Base-by-base conservation (phyloP, 2,329 filamentous ascomycete genomes). In the Alternaria atra region DNA sequence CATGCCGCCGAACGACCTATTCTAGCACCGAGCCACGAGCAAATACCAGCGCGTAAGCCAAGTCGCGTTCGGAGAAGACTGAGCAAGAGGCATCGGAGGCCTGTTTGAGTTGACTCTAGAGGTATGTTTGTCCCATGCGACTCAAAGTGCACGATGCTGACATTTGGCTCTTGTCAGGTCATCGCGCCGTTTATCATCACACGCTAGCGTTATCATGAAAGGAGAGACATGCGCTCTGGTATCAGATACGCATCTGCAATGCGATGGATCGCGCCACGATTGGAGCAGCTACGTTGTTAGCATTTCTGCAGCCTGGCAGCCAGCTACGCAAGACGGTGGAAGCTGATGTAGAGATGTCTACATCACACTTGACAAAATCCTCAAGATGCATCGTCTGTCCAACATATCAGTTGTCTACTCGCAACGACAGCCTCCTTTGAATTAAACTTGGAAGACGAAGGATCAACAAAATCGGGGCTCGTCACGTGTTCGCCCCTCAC, bases 61-160 rank as follows among this genome's bases (percentile, higher is more conserved):
- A 58, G 55, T 37, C 40, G 55, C 2, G 48, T 54, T 6, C 57
- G 69, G 23, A 55, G 68, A n/a, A 40, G 63, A 35, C 40, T 71
- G 30, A 72, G 65, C 25, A 72, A 72, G 27, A 68, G 54, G 42
- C 68, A 72, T 60, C 58, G 66, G 6, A 67, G 60, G 40, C 65
- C 68, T 43, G 55, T 54, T 37, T 66, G 60, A 63, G 39, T 4
- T 27, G n/a, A 8, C 1, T 2, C 6, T 46, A 5, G 12, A 8
- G 30, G 55, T 64, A 34, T 48, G 51, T 60, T 6, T 27, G 34
- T 20, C 25, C 5, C 6, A 23, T 48, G 30, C 15, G 13, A n/a
- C 7, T 12, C 4, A 17, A 23, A 13, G 29, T 27, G 27, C 29
- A 35, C 34, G 5, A 53, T 43, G 46, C 55, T 51, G 46, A 57